Evolutionary conservation across 306 rosid species (phyloP).

Genomic region (Trifolium fragiferum): DNA sequence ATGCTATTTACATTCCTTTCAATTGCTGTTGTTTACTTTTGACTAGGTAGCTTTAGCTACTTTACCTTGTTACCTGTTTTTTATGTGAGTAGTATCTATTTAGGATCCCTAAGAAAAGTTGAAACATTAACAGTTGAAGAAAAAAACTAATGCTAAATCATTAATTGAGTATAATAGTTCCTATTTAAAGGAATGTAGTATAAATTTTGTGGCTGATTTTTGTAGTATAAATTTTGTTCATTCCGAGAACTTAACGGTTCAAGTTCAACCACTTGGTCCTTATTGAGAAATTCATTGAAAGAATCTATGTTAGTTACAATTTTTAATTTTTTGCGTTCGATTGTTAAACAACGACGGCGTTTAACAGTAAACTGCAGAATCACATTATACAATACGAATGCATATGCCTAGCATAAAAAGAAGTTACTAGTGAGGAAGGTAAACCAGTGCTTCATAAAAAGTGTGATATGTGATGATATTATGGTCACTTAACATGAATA

Average conservation of each 20-base stretch:
- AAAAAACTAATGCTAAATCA: constrained; percentile 26
- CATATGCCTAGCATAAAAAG: too few species aligned
- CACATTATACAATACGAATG: neutral
- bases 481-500: neutral
- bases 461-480: neutral
- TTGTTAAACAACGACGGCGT: too few species aligned
- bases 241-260: constrained; percentile 37
- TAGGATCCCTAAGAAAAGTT: constrained; percentile 41
- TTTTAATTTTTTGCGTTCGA: neutral
- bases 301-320: neutral
- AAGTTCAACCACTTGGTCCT: constrained; percentile 24
- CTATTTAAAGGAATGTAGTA: constrained; percentile 1
- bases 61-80: constrained; percentile 23
- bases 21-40: constrained; percentile 48
- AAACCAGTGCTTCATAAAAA: too few species aligned
- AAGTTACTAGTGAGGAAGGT: too few species aligned
- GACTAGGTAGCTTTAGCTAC: constrained; percentile 35
- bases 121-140: constrained; percentile 37
- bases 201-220: constrained; percentile 28
- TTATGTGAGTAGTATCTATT: constrained; percentile 33
- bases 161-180: constrained; percentile 21
- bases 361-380: too few species aligned
- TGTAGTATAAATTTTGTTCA: constrained; percentile 26
- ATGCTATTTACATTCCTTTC: constrained; percentile 39
- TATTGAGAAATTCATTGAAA: neutral